phyloP scores from a whole-genome alignment of 2,329 filamentous ascomycete species.

The Epicoccum sorghinum region DNA sequence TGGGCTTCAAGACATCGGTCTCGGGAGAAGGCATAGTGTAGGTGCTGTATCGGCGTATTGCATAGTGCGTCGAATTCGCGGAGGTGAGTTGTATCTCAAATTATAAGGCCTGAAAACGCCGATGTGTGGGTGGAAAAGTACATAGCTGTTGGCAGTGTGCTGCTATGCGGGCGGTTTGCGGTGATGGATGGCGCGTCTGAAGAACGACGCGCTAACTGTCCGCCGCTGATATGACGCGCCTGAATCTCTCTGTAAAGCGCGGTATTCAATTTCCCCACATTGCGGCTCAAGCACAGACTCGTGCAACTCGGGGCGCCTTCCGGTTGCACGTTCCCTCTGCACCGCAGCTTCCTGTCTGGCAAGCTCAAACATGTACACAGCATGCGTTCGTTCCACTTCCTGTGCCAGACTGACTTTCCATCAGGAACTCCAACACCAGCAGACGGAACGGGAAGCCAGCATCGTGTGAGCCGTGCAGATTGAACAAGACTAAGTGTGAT shows the following conservation, averaged over 20 bases:
- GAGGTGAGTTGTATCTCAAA: background rate
- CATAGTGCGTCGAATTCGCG: slow-evolving; percentile 7
- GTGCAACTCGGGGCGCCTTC: slow-evolving; percentile 2
- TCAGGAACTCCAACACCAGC: slow-evolving; percentile 32
- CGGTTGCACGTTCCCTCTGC: background rate
- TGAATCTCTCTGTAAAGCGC: background rate
- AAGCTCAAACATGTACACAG: slow-evolving; percentile 6
- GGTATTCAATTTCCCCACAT: slow-evolving; percentile 3
- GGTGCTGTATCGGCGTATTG: background rate
- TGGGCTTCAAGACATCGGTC: slow-evolving; percentile 49
- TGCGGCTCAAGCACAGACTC: background rate
- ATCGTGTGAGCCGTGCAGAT: slow-evolving; percentile 42
- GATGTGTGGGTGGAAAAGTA: background rate
- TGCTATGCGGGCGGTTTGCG: background rate
- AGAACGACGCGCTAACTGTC: slow-evolving; percentile 10
- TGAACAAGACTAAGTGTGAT: slow-evolving; percentile 45
- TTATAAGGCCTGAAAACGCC: background rate
- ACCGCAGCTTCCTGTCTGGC: background rate
- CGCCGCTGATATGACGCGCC: slow-evolving; percentile 3
- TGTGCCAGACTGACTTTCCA: slow-evolving; percentile 15
- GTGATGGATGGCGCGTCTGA: slow-evolving; percentile 9
- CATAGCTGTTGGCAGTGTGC: background rate
- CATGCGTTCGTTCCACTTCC: slow-evolving; percentile 8
- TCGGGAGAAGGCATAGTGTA: slow-evolving; percentile 38
- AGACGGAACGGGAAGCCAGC: slow-evolving; percentile 43